Evolutionary conservation across 2,329 filamentous ascomycete genomes (phyloP), one percentile per base, ranked within the genome.

Genomic region (Beauveria bassiana): DNA sequence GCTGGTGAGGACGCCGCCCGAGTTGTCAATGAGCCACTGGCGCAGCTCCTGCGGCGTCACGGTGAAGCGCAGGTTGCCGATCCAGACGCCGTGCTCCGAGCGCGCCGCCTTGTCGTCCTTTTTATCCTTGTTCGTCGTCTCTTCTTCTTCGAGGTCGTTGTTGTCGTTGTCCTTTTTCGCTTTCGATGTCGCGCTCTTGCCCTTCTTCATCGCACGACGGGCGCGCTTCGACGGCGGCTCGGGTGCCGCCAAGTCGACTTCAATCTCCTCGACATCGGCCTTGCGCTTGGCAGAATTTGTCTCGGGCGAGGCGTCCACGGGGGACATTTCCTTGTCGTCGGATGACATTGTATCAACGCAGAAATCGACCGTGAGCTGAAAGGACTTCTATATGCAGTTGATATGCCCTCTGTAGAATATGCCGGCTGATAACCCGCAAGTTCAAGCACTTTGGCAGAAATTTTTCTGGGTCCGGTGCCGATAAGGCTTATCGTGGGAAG

Each of bases 221-320:
- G 91, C 92, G 72, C 95, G 96, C 75, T 98, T 99, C 40, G 95
- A 98, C 1, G 91, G 91, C 22, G 95, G 95, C 71, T 98, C 93
- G 28, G 95, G 95, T n/a, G 90, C 86, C 65, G 79, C 81, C 65
- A 99, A 78, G 73, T 99, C 91, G 71, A 99, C 92, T 74, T 96
- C 91, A 70, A 99, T 88, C 69, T 93, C 89, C 53, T 87, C 83
- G 60, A 82, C 74, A 60, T 80, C 76, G 55, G 86, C 78, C 75
- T 93, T 95, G 74, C 90, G 88, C 78, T 96, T 88, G 61, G 78
- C 76, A 31, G 72, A 40, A n/a, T 46, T 61, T 43, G 54, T 40
- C 20, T 64, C 53, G 40, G 63, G 62, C 22, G 63, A 24, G 18
- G 63, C 43, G 43, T 63, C 53, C 26, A 45, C 70, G 45, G 68